Conservation (phyloP, 164 flowering plant species). For the Magnolia changhungtana region DNA sequence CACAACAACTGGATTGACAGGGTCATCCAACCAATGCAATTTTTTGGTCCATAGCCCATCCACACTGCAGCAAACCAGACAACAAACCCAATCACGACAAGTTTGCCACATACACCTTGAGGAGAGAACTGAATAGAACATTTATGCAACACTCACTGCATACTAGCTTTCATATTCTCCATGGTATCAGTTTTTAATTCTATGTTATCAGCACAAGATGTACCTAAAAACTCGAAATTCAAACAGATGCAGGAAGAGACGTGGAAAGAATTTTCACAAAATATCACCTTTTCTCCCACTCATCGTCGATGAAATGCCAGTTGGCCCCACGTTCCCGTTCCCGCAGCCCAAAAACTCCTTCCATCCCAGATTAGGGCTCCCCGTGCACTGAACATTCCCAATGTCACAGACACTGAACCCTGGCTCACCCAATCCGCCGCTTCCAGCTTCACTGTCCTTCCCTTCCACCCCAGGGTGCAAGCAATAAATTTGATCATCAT, state of each 20-base stretch:
- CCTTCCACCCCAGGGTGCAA: conserved; percentile 45
- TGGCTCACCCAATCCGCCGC: conserved; percentile 35
- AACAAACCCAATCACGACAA: background rate
- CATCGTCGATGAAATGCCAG: conserved; percentile 26
- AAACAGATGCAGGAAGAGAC: background rate
- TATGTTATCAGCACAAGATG: too few relatives aligned
- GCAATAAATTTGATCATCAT: conserved; percentile 69
- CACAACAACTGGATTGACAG: too few relatives aligned
- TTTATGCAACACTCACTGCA: too few relatives aligned
- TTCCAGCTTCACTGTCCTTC: conserved; percentile 32
- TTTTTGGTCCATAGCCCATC: too few relatives aligned
- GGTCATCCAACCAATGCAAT: too few relatives aligned
- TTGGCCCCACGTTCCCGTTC: conserved; percentile 23
- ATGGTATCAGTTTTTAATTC: too few relatives aligned
- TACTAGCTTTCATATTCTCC: too few relatives aligned
- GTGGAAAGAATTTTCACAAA: background rate
- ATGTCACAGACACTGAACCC: conserved; percentile 56
- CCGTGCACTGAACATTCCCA: conserved; percentile 58
- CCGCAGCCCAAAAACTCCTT: conserved; percentile 43
- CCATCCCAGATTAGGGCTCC: conserved; percentile 26
- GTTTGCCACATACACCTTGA: too few relatives aligned
- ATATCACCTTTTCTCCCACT: conserved; percentile 56
- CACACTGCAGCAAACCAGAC: background rate
- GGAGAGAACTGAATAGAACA: too few relatives aligned
- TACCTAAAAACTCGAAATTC: background rate